Conservation (phyloP, 352 stramenopile species). For the Phytophthora parvispora region DNA sequence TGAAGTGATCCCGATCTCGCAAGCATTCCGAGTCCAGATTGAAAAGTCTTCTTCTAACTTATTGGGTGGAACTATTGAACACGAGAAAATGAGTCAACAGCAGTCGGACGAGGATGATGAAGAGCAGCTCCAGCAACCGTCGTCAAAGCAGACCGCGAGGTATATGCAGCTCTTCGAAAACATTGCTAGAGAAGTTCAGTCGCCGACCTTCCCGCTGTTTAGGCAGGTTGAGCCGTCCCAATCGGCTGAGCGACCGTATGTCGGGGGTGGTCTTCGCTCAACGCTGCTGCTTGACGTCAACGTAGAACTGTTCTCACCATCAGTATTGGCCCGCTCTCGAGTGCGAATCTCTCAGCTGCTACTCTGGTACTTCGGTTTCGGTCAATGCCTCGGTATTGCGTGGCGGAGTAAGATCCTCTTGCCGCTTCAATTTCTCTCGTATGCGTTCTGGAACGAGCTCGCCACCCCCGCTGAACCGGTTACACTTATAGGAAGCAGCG, state of each 20-base stretch:
- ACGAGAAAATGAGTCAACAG: conserved; percentile 10
- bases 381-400: conserved; percentile 67
- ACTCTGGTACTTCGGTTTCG: conserved; percentile 67
- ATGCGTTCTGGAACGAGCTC: conserved; percentile 54
- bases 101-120: conserved; percentile 27
- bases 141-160: conserved; percentile 39
- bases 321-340: conserved; percentile 16
- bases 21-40: conserved; percentile 46
- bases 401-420: conserved; percentile 62
- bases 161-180: conserved; percentile 68
- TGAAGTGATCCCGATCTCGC: conserved; percentile 45
- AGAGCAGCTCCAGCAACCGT: conserved; percentile 15
- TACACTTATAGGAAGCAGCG: background rate
- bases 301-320: conserved; percentile 39
- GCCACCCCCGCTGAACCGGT: conserved; percentile 2
- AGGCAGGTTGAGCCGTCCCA: conserved; percentile 18
- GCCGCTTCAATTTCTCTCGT: conserved; percentile 63
- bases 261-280: background rate
- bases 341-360: conserved; percentile 39
- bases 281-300: conserved; percentile 65
- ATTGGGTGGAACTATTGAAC: background rate
- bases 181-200: conserved; percentile 66
- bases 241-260: background rate
- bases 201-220: conserved; percentile 66
- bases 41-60: conserved; percentile 4